These are phyloP conservation scores for Phytophthora multivora DNA, from an alignment of 352 stramenopile genomes.

Conservation along the genomic window DNA sequence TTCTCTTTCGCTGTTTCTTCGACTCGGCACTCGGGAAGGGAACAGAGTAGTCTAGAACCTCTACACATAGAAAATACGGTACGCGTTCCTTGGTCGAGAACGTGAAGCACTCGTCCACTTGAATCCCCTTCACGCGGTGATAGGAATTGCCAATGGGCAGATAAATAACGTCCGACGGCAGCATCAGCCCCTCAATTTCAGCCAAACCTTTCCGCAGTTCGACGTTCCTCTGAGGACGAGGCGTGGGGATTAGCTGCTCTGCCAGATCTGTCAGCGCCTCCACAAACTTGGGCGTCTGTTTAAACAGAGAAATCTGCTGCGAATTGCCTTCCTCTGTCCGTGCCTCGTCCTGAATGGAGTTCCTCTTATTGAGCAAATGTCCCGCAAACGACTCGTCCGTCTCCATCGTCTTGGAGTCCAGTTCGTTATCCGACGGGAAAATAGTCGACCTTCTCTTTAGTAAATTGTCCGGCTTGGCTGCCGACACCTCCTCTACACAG, in stretches of 20 bases:
- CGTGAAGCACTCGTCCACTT: slow-evolving; percentile 78
- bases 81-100: slow-evolving; percentile 88
- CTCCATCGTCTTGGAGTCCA: slow-evolving; percentile 33
- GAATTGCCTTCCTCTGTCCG: slow-evolving; percentile 62
- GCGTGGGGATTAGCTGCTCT: slow-evolving; percentile 59
- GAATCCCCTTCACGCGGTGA: slow-evolving; percentile 76
- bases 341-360: slow-evolving; percentile 61
- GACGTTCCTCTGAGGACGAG: slow-evolving; percentile 48
- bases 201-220: slow-evolving; percentile 54
- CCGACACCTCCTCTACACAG: slow-evolving; percentile 67
- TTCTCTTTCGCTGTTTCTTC: slow-evolving; percentile 37
- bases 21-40: slow-evolving; percentile 13
- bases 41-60: slow-evolving; percentile 78
- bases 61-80: slow-evolving; percentile 81
- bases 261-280: slow-evolving; percentile 69
- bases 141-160: slow-evolving; percentile 77
- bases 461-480: slow-evolving; percentile 50
- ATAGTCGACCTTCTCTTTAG: slow-evolving; percentile 52
- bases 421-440: slow-evolving; percentile 66
- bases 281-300: slow-evolving; percentile 76
- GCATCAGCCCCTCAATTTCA: slow-evolving; percentile 51
- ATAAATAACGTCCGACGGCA: slow-evolving; percentile 82
- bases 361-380: slow-evolving; percentile 55
- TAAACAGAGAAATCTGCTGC: slow-evolving; percentile 67
- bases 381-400: slow-evolving; percentile 64